A percentile compares a stretch with the other conserved stretches of the same genome.
These are phyloP conservation scores for Verticillium alfalfae DNA, from an alignment of 2,329 filamentous ascomycete genomes.

Conservation along the genomic window DNA sequence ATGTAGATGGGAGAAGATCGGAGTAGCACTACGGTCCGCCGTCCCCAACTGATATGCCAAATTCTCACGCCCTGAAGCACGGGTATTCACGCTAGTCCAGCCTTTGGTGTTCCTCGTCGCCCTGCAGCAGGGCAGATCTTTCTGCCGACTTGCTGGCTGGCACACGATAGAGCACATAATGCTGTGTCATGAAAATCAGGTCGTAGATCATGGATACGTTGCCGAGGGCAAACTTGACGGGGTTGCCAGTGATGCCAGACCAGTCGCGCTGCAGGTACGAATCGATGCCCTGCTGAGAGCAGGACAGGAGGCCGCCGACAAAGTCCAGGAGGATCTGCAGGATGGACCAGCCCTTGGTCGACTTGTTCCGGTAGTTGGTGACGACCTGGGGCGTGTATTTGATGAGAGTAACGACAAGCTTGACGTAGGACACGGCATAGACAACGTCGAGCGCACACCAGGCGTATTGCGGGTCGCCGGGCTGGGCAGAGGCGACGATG, in stretches of 20 bases:
- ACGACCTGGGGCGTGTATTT: constrained; percentile 89
- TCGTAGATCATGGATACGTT: constrained; percentile 87
- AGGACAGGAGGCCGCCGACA: constrained; percentile 72
- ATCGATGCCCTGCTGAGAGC: constrained; percentile 78
- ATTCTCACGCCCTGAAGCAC: neutral
- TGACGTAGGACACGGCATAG: constrained; percentile 76
- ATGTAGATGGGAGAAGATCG: too few relatives aligned
- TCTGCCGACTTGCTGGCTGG: constrained; percentile 12
- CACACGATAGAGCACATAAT: constrained; percentile 69
- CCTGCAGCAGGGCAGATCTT: constrained; percentile 9
- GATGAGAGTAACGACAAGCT: constrained; percentile 79
- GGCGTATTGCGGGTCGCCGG: constrained; percentile 31
- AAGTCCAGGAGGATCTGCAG: constrained; percentile 79
- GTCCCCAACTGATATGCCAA: neutral
- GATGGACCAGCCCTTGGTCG: constrained; percentile 86
- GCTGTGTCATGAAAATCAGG: constrained; percentile 78
- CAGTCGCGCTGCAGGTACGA: constrained; percentile 80
- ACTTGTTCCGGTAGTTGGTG: constrained; percentile 78
- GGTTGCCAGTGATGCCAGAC: constrained; percentile 86
- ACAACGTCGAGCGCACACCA: constrained; percentile 62
- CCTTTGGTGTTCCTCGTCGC: constrained; percentile 11
- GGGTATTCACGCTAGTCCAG: constrained; percentile 6
- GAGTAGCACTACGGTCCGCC: too few relatives aligned
- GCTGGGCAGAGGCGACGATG: constrained; percentile 32
- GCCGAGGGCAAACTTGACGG: constrained; percentile 80